A percentile compares a stretch with the other conserved stretches of the same genome.
These are phyloP conservation scores for Trypanosoma caninum DNA, from an alignment of 208 protist species.

Conservation along the genomic window DNA sequence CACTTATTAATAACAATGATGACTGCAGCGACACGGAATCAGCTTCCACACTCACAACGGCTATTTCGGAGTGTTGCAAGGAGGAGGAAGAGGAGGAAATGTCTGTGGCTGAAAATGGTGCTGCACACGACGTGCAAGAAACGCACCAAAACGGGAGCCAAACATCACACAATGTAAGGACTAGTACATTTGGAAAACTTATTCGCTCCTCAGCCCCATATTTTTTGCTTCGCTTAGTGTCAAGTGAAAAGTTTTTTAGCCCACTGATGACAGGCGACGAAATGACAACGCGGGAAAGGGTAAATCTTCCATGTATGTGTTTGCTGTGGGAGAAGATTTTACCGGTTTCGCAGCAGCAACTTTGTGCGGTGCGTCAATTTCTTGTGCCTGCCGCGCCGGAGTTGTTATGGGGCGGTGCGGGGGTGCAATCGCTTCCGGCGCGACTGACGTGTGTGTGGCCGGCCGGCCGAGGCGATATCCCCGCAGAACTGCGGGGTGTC, in stretches of 20 bases:
- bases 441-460: conserved; percentile 17
- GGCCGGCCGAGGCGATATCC: conserved; percentile 15
- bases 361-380: background rate
- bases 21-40: conserved; percentile 1
- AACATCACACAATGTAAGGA: background rate
- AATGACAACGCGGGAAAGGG: background rate
- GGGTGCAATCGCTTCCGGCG: background rate
- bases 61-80: background rate
- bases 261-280: background rate
- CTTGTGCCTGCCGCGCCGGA: background rate
- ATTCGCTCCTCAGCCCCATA: background rate
- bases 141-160: background rate
- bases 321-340: background rate
- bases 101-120: background rate
- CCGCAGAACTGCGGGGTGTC: background rate
- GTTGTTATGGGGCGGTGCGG: background rate
- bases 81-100: background rate
- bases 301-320: background rate
- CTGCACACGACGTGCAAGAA: background rate
- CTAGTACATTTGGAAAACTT: background rate
- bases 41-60: conserved; percentile 11
- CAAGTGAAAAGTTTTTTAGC: background rate
- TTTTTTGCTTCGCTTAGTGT: background rate
- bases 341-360: background rate
- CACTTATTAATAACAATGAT: background rate